Percentiles rank a stretch among this genome's conserved stretches.
These are phyloP conservation scores for Phytopythium aichiense DNA, from an alignment of 352 stramenopile genomes.

Conservation along the genomic window DNA sequence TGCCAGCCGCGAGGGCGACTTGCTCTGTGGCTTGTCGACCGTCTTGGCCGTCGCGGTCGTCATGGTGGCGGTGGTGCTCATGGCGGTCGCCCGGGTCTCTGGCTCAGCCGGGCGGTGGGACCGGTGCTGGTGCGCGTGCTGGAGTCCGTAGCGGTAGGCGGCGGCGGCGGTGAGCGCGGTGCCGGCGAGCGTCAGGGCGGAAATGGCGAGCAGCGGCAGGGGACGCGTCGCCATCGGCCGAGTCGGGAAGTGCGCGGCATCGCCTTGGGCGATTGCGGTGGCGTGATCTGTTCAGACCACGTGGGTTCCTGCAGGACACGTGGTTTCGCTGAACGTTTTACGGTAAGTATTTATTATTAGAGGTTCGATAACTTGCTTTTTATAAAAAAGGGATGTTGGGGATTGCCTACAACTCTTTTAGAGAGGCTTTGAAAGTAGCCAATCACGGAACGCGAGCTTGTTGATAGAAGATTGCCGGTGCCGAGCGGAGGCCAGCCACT, in stretches of 20 bases:
- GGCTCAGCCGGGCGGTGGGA: neutral
- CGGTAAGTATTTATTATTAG: neutral
- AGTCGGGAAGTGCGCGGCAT: neutral
- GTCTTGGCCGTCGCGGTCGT: conserved; percentile 44
- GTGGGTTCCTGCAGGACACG: conserved; percentile 1
- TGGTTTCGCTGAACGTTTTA: conserved; percentile 4
- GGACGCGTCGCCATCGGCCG: conserved; percentile 1
- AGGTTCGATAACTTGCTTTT: neutral
- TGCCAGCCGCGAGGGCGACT: conserved; percentile 17
- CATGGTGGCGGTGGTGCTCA: neutral
- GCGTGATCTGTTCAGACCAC: conserved; percentile 1
- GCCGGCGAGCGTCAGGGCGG: conserved; percentile 29
- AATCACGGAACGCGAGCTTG: neutral
- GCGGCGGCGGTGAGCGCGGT: conserved; percentile 25
- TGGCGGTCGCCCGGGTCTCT: neutral
- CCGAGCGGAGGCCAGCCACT: neutral
- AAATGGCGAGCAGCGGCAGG: conserved; percentile 4
- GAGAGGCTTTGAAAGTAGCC: neutral
- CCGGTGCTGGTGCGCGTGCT: conserved; percentile 3
- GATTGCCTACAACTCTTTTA: neutral
- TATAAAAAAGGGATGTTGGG: neutral
- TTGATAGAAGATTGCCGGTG: neutral
- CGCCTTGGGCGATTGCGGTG: neutral
- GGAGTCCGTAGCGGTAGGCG: conserved; percentile 18
- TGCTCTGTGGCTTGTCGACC: conserved; percentile 15